A percentile compares a stretch with the other conserved stretches of the same genome.
phyloP scores from a whole-genome alignment of 352 stramenopile species.

The Phytophthora colocasiae region DNA sequence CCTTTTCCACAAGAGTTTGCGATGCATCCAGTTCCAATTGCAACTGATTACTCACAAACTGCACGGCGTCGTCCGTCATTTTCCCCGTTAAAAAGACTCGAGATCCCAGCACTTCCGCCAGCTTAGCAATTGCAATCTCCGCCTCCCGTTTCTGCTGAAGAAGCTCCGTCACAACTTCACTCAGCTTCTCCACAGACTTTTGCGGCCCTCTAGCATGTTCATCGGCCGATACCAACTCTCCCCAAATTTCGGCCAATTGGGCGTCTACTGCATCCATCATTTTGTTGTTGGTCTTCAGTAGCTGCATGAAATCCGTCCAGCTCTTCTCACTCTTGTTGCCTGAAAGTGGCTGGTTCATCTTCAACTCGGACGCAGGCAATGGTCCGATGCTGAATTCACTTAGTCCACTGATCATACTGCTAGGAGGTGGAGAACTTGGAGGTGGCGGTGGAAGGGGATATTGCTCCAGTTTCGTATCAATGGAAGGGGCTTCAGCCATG shows the following conservation, averaged over 20 bases:
- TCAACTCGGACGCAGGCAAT: slow-evolving; percentile 28
- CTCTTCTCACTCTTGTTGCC: slow-evolving; percentile 34
- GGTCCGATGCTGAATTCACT: slow-evolving; percentile 36
- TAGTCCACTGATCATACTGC: slow-evolving; percentile 21
- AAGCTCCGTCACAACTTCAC: slow-evolving; percentile 38
- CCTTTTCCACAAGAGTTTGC: slow-evolving; percentile 28
- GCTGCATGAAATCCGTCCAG: slow-evolving; percentile 45
- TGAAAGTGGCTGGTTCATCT: slow-evolving; percentile 28
- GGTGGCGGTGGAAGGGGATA: slow-evolving; percentile 3
- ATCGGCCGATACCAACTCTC: slow-evolving; percentile 23
- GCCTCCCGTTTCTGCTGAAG: slow-evolving; percentile 56
- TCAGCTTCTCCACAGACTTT: slow-evolving; percentile 32
- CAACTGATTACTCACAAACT: slow-evolving; percentile 44
- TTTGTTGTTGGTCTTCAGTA: slow-evolving; percentile 40
- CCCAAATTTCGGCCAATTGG: slow-evolving; percentile 38
- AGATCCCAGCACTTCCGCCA: slow-evolving; percentile 42
- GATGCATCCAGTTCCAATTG: slow-evolving; percentile 36
- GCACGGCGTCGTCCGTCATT: slow-evolving; percentile 39
- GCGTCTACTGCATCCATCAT: slow-evolving; percentile 39
- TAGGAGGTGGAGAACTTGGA: slow-evolving; percentile 18
- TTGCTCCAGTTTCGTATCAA: slow-evolving; percentile 30
- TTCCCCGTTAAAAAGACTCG: slow-evolving; percentile 43
- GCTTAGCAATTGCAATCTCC: slow-evolving; percentile 42
- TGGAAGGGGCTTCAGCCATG: slow-evolving; percentile 18
- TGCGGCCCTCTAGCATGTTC: slow-evolving; percentile 18